A percentile compares a stretch with the other conserved stretches of the same genome.
These are phyloP conservation scores for Barnettozyma sp. DNA, from an alignment of 805 yeast species.

Conservation along the genomic window DNA sequence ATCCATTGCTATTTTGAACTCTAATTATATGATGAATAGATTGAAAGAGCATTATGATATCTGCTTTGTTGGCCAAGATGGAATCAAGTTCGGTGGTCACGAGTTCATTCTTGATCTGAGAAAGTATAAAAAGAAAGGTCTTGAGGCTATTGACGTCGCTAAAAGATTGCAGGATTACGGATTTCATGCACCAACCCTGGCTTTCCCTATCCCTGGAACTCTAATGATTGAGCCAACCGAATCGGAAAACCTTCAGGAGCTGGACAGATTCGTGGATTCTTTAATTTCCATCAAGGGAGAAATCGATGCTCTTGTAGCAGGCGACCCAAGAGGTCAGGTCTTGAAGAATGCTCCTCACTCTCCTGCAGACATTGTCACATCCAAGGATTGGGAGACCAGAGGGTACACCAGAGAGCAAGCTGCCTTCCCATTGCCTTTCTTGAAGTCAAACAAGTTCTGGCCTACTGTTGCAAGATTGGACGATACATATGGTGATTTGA, in stretches of 20 bases:
- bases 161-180: slow-evolving; percentile 97
- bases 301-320: slow-evolving; percentile 63
- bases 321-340: slow-evolving; percentile 58
- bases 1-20: slow-evolving; percentile 85
- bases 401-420: slow-evolving; percentile 92
- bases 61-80: slow-evolving; percentile 59
- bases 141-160: slow-evolving; percentile 95
- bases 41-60: slow-evolving; percentile 66
- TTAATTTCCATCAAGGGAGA: slow-evolving; percentile 78
- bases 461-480: slow-evolving; percentile 90
- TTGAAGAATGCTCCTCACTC: slow-evolving; percentile 93
- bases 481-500: slow-evolving; percentile 90
- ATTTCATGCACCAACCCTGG: slow-evolving; percentile 98
- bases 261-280: slow-evolving; percentile 86
- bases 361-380: slow-evolving; percentile 62
- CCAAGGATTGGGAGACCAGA: slow-evolving; percentile 71
- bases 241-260: slow-evolving; percentile 80
- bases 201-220: slow-evolving; percentile 97
- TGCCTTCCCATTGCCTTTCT: slow-evolving; percentile 79
- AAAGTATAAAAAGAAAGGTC: slow-evolving; percentile 67
- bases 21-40: slow-evolving; percentile 88
- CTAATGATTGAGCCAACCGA: slow-evolving; percentile 98
- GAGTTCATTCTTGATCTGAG: slow-evolving; percentile 92
- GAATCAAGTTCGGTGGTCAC: slow-evolving; percentile 82
- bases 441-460: slow-evolving; percentile 82